These are phyloP conservation scores for Clonostachys rosea DNA, from an alignment of 2,329 filamentous ascomycete species.

Conservation along the genomic window DNA sequence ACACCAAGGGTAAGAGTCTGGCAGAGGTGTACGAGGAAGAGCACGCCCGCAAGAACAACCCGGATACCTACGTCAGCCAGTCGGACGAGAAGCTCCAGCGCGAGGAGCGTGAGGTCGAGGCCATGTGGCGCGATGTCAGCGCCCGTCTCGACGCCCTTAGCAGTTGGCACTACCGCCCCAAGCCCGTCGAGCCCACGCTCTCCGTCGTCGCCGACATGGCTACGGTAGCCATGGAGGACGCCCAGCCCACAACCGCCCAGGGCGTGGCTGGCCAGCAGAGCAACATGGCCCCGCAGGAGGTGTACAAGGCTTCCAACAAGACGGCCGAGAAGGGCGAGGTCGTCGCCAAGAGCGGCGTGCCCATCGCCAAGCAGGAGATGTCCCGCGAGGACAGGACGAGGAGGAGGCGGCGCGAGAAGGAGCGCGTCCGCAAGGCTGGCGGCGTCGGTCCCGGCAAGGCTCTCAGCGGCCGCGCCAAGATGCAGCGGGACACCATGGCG, in stretches of 20 bases:
- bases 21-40: constrained; percentile 95
- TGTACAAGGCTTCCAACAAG: constrained; percentile 78
- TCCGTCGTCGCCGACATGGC: constrained; percentile 87
- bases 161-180: constrained; percentile 94
- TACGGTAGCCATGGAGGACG: constrained; percentile 93
- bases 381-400: constrained; percentile 78
- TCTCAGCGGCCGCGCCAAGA: constrained; percentile 51
- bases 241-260: constrained; percentile 76
- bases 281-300: constrained; percentile 87
- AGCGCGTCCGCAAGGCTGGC: constrained; percentile 70
- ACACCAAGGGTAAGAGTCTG: constrained; percentile 83
- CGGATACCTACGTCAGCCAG: constrained; percentile 73
- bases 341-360: constrained; percentile 71
- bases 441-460: constrained; percentile 33
- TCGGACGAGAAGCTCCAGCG: constrained; percentile 77
- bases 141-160: constrained; percentile 82
- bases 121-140: constrained; percentile 77
- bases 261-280: constrained; percentile 59
- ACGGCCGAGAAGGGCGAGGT: constrained; percentile 64
- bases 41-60: constrained; percentile 73
- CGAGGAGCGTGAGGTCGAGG: constrained; percentile 78
- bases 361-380: constrained; percentile 81
- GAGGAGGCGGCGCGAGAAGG: constrained; percentile 76
- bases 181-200: constrained; percentile 73
- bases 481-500: constrained; percentile 47